Evolutionary conservation across 2,329 filamentous ascomycete genomes (phyloP).

Genomic region (Arthrobotrys sphaeroides): DNA sequence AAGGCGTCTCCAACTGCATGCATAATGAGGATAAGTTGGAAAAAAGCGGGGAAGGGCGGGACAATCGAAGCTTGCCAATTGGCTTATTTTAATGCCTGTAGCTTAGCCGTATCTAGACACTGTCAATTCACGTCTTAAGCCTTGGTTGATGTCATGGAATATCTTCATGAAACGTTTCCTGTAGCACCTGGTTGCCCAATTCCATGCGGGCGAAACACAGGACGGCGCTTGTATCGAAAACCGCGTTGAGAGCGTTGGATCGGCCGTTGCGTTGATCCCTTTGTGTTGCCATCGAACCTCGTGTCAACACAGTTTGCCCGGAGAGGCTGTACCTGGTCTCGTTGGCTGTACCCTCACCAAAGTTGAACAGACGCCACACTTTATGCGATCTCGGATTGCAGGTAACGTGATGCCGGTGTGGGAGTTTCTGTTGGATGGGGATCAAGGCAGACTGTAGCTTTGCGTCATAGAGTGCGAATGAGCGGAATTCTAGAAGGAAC

Average conservation of each 20-base stretch:
- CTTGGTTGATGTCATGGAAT: neutral
- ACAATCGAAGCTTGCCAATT: neutral
- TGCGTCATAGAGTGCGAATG: slow-evolving; percentile 17
- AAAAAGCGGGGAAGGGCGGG: too few relatives aligned
- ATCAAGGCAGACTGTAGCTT: slow-evolving; percentile 40
- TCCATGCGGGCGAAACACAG: neutral
- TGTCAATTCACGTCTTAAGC: neutral
- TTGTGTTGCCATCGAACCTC: slow-evolving; percentile 22
- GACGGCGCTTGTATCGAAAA: slow-evolving; percentile 14
- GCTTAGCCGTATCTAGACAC: neutral
- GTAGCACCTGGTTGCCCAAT: neutral
- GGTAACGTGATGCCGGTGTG: slow-evolving; percentile 39
- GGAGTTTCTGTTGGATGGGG: neutral
- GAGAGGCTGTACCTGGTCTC: neutral
- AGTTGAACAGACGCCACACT: slow-evolving; percentile 24
- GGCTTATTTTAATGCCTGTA: too few relatives aligned
- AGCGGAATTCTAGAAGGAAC: neutral
- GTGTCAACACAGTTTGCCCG: slow-evolving; percentile 36
- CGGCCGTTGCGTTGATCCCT: slow-evolving; percentile 26
- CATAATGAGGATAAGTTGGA: too few relatives aligned
- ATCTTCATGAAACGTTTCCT: slow-evolving; percentile 22
- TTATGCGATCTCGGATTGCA: slow-evolving; percentile 38
- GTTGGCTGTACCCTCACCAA: slow-evolving; percentile 15
- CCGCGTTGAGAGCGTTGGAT: slow-evolving; percentile 47
- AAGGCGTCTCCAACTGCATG: too few relatives aligned